Conservation (phyloP, 768 basidiomycete genomes). For the Leucosporidium creatinivorum region DNA sequence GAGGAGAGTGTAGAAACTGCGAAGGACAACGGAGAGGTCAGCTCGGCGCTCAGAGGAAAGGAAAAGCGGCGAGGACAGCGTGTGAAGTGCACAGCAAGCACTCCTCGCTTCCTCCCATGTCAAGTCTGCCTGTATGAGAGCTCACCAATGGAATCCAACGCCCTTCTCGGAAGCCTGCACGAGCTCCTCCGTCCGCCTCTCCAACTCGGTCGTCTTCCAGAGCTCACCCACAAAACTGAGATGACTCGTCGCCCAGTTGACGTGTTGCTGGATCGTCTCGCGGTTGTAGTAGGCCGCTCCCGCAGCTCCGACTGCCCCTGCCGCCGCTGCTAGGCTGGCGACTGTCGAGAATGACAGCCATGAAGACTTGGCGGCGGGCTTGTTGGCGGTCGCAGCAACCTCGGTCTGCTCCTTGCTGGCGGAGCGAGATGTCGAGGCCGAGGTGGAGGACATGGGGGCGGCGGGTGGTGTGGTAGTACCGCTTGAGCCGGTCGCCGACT, state of each 20-base stretch:
- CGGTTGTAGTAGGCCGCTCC: slow-evolving; percentile 27
- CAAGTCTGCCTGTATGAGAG: not conserved
- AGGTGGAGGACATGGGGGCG: slow-evolving; percentile 15
- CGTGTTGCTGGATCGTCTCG: slow-evolving; percentile 24
- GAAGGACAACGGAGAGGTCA: not conserved
- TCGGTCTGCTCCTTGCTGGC: not conserved
- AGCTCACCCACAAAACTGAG: slow-evolving; percentile 31
- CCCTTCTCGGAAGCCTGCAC: slow-evolving; percentile 3
- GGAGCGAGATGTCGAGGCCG: not conserved
- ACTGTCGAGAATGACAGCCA: slow-evolving; percentile 16
- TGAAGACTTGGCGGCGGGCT: not conserved
- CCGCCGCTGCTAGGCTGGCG: slow-evolving; percentile 4
- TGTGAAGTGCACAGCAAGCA: too few relatives aligned
- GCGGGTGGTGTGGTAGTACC: not conserved
- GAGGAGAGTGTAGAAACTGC: slow-evolving; percentile 31
- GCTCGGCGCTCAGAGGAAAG: not conserved
- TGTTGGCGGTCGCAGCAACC: not conserved
- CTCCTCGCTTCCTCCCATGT: too few relatives aligned
- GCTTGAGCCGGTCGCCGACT: not conserved
- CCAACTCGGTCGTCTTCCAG: slow-evolving; percentile 27
- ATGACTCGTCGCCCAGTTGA: slow-evolving; percentile 32
- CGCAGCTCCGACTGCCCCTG: slow-evolving; percentile 7
- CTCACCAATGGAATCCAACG: slow-evolving; percentile 32
- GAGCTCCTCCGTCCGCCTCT: slow-evolving; percentile 8
- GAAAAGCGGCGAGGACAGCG: not conserved